phyloP scores from a whole-genome alignment of 1,284 basidiomycete species.

The Sanguinoderma infundibulare region DNA sequence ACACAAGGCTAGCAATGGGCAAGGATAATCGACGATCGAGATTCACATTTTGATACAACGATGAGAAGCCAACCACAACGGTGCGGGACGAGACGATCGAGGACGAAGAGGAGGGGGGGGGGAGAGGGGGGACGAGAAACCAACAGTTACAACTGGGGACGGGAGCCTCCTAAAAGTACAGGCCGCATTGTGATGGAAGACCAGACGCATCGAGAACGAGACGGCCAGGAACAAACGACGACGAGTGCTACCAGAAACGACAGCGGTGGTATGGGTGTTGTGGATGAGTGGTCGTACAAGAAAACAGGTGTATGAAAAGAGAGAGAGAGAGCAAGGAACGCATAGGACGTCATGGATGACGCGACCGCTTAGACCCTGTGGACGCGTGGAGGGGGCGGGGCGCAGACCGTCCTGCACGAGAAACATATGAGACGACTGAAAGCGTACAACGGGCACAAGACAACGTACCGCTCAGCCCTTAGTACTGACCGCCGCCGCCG shows the following conservation, averaged over 20 bases:
- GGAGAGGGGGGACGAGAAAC: too few species aligned
- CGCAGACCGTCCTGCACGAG: too few species aligned
- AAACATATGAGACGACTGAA: too few species aligned
- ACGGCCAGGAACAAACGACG: constrained; percentile 42
- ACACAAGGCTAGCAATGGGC: background rate
- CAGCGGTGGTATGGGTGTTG: constrained; percentile 37
- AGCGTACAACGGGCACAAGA: too few species aligned
- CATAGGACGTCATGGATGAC: background rate
- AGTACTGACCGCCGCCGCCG: constrained; percentile 24
- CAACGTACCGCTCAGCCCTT: constrained; percentile 16
- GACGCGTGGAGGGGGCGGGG: background rate
- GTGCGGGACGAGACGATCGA: constrained; percentile 13
- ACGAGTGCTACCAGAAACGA: constrained; percentile 43
- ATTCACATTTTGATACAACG: constrained; percentile 30
- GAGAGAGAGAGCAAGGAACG: constrained; percentile 13
- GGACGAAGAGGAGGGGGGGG: constrained; percentile 16
- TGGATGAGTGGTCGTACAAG: constrained; percentile 42
- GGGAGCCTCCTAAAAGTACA: constrained; percentile 46
- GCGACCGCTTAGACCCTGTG: background rate
- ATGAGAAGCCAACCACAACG: constrained; percentile 32
- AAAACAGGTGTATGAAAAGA: constrained; percentile 26
- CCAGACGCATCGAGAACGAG: constrained; percentile 39
- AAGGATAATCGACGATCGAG: constrained; percentile 1
- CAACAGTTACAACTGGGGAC: constrained; percentile 26
- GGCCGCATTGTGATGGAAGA: constrained; percentile 42